phyloP scores from a whole-genome alignment of 192 early-diverging fungal genomes.

The Coemansia reversa region DNA sequence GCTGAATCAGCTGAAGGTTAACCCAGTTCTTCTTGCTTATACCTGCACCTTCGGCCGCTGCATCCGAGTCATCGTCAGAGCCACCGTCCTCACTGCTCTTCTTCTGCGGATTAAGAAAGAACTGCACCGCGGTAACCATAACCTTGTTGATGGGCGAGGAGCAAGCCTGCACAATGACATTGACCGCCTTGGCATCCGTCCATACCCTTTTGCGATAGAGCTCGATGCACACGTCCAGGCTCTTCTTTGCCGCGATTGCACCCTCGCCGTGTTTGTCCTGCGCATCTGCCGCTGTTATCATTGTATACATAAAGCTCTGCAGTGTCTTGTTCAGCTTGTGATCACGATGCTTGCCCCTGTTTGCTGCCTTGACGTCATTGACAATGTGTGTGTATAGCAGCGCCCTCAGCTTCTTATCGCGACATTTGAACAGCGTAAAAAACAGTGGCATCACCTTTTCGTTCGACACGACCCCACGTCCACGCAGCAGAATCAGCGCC shows the following conservation, averaged over 20 bases:
- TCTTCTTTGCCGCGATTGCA: slow-evolving; percentile 92
- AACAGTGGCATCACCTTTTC: slow-evolving; percentile 80
- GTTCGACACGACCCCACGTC: slow-evolving; percentile 75
- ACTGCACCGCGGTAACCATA: slow-evolving; percentile 88
- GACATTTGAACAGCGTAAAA: slow-evolving; percentile 93
- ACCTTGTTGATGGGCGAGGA: slow-evolving; percentile 91
- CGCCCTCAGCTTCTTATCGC: slow-evolving; percentile 87
- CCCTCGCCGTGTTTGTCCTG: slow-evolving; percentile 67
- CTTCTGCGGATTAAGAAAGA: slow-evolving; percentile 81
- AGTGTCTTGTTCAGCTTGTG: slow-evolving; percentile 97
- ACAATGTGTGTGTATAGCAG: slow-evolving; percentile 93
- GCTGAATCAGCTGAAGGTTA: slow-evolving; percentile 76
- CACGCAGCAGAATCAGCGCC: slow-evolving; percentile 84
- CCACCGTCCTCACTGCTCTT: slow-evolving; percentile 67
- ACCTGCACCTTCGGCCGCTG: slow-evolving; percentile 39
- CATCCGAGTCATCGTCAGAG: slow-evolving; percentile 59
- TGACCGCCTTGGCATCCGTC: slow-evolving; percentile 98
- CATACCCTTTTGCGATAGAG: slow-evolving; percentile 96
- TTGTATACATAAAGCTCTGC: slow-evolving; percentile 98
- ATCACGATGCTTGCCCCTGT: slow-evolving; percentile 86
- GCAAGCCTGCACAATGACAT: slow-evolving; percentile 96
- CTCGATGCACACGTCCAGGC: slow-evolving; percentile 95
- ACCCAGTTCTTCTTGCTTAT: slow-evolving; percentile 39
- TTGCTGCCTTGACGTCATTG: slow-evolving; percentile 90
- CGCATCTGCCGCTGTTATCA: slow-evolving; percentile 73